Percentiles rank a stretch among this genome's conserved stretches.
These are phyloP conservation scores for Lathyrus oleraceus DNA, from an alignment of 306 rosid genomes.

Conservation along the genomic window DNA sequence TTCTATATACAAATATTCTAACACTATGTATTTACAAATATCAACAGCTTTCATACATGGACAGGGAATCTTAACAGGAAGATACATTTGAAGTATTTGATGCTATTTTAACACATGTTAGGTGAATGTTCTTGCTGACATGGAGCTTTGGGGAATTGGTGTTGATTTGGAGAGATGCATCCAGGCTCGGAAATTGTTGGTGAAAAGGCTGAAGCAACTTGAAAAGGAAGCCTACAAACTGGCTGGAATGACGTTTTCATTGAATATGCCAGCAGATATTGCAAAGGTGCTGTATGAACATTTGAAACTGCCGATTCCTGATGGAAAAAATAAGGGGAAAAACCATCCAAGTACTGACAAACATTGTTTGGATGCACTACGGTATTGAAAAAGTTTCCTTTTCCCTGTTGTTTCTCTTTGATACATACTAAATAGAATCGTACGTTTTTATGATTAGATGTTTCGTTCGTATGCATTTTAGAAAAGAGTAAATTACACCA, in stretches of 20 bases:
- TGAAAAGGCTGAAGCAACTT: constrained; percentile 68
- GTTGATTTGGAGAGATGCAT: constrained; percentile 90
- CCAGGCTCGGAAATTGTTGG: constrained; percentile 79
- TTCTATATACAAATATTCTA: too few relatives aligned
- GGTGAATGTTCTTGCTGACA: constrained; percentile 93
- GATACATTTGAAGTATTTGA: too few relatives aligned
- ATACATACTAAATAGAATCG: constrained; percentile 10
- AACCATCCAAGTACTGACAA: constrained; percentile 92
- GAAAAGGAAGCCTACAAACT: constrained; percentile 89
- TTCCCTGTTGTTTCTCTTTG: constrained; percentile 29
- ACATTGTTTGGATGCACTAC: constrained; percentile 82
- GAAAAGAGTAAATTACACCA: constrained; percentile 6
- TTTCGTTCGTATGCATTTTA: constrained; percentile 25
- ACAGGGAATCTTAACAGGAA: too few relatives aligned
- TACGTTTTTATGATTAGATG: constrained; percentile 20
- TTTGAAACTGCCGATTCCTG: constrained; percentile 84
- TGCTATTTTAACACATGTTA: constrained; percentile 39
- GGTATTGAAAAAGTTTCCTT: constrained; percentile 50
- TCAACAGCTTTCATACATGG: too few relatives aligned
- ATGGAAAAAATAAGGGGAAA: constrained; percentile 70
- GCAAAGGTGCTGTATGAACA: constrained; percentile 76
- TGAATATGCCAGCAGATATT: constrained; percentile 81
- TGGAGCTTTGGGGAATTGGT: constrained; percentile 97
- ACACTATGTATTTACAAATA: too few relatives aligned
- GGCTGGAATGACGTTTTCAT: constrained; percentile 84